Evolutionary conservation across 2,329 filamentous ascomycete genomes (phyloP).

Genomic region (Trichoderma sp.): DNA sequence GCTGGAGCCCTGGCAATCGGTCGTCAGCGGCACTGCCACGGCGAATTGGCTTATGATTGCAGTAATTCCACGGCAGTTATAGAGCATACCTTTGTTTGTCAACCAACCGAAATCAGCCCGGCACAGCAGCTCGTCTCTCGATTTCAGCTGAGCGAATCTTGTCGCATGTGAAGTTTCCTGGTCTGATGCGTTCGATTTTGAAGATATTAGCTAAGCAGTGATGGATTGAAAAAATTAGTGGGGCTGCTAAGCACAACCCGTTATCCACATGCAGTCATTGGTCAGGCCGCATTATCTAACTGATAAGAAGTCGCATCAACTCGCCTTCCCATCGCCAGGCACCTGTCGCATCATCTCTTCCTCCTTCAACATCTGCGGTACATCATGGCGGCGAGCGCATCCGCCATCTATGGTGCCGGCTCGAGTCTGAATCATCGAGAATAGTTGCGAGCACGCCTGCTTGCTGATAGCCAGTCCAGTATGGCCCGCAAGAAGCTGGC

Average conservation of each 20-base stretch:
- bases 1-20: not conserved
- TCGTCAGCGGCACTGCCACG: not conserved
- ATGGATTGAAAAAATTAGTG: conserved; percentile 28
- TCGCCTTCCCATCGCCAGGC: not conserved
- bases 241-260: not conserved
- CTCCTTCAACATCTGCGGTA: not conserved
- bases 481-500: conserved; percentile 18
- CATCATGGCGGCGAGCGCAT: conserved; percentile 15
- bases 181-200: conserved; percentile 12
- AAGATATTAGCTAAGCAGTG: conserved; percentile 41
- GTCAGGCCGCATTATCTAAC: not conserved
- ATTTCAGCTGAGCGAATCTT: not conserved
- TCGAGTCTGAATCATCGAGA: not conserved
- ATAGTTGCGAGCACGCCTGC: not conserved
- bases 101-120: not conserved
- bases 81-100: not conserved
- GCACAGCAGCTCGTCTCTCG: not conserved
- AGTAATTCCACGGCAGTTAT: not conserved
- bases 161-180: conserved; percentile 20
- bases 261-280: conserved; percentile 9
- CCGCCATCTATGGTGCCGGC: not conserved
- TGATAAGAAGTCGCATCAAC: conserved; percentile 14
- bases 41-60: not conserved
- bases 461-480: not conserved
- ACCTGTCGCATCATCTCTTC: conserved; percentile 6